Conservation (phyloP, 2,329 filamentous ascomycete species). For the Cercospora berteroae region DNA sequence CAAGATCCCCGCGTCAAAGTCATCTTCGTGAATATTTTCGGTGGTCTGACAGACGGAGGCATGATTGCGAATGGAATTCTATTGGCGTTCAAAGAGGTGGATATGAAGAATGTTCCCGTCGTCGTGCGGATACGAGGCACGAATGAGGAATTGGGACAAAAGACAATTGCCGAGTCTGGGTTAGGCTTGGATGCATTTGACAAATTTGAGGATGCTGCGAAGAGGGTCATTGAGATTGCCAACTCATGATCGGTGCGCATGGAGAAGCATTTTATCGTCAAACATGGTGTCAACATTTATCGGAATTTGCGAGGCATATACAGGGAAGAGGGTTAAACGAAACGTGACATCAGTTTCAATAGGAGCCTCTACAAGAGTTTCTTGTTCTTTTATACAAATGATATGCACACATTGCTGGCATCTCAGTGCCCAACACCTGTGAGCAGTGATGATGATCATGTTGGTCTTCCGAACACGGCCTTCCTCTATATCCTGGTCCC, state of each 20-base stretch:
- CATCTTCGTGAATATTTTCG: conserved; percentile 71
- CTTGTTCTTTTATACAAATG: conserved; percentile 2
- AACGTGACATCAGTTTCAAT: not conserved
- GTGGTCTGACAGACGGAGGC: conserved; percentile 68
- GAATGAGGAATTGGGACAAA: conserved; percentile 68
- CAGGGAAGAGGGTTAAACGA: not conserved
- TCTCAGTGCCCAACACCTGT: not conserved
- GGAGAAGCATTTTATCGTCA: not conserved
- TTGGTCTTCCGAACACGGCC: not conserved
- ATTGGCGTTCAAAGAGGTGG: conserved; percentile 67
- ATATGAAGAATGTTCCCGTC: conserved; percentile 59
- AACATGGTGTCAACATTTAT: not conserved
- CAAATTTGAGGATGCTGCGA: conserved; percentile 70
- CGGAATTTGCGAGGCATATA: not conserved
- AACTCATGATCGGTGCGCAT: conserved; percentile 9
- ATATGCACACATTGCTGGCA: not conserved
- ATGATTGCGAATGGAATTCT: conserved; percentile 79
- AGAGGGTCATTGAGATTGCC: conserved; percentile 62
- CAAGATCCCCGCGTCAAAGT: conserved; percentile 69
- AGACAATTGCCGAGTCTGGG: conserved; percentile 66
- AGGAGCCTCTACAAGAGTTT: not conserved
- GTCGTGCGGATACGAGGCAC: conserved; percentile 76
- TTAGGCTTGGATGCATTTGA: conserved; percentile 69
- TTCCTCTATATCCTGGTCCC: not conserved
- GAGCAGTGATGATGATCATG: not conserved